phyloP scores from a whole-genome alignment of 805 yeast genomes.

The Candida pseudofarinosa region DNA sequence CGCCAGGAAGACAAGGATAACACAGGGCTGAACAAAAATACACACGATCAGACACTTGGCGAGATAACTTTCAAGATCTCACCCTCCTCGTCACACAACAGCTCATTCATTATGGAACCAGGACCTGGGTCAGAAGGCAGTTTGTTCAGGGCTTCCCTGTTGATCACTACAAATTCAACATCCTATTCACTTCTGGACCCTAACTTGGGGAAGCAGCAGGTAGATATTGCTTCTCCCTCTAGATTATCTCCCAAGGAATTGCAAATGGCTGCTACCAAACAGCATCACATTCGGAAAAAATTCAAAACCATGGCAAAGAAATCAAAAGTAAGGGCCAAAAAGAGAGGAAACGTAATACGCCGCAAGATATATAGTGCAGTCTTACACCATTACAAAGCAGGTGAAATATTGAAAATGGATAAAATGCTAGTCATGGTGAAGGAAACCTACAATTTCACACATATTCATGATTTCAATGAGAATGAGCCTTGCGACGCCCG shows the following conservation, averaged over 20 bases:
- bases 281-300: constrained; percentile 12
- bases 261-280: constrained; percentile 12
- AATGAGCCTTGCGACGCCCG: constrained; percentile 50
- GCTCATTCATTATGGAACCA: neutral
- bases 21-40: neutral
- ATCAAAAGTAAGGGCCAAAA: constrained; percentile 20
- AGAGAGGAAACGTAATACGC: constrained; percentile 14
- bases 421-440: constrained; percentile 67
- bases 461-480: constrained; percentile 36
- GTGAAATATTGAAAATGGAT: constrained; percentile 64
- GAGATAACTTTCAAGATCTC: neutral
- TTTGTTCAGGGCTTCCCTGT: neutral
- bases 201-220: neutral
- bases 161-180: neutral
- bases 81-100: neutral
- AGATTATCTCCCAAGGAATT: constrained; percentile 13
- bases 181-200: neutral
- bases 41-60: neutral
- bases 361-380: constrained; percentile 16
- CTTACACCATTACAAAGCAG: constrained; percentile 38
- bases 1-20: neutral
- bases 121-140: neutral
- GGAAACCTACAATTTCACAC: constrained; percentile 21
- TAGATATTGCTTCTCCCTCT: constrained; percentile 18
- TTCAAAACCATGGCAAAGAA: constrained; percentile 20